Percentiles rank a stretch among this genome's conserved stretches.
phyloP scores from a whole-genome alignment of 2,329 filamentous ascomycete species.

The Endoconidiophora laricicola region DNA sequence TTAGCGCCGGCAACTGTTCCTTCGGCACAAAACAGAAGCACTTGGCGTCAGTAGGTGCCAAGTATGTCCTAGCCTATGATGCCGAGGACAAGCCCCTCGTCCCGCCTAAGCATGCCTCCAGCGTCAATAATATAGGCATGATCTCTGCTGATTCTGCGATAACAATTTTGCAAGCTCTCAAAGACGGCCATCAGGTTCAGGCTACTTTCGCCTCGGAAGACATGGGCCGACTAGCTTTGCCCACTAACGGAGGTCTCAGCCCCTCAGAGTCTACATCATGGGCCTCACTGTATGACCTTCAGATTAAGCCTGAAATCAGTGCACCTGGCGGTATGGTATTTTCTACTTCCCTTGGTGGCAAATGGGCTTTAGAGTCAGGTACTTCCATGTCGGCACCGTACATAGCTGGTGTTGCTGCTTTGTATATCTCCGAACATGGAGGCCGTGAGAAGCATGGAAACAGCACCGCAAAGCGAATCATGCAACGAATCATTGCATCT shows the following conservation, averaged over 20 bases:
- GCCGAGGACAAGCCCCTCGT: slow-evolving; percentile 10
- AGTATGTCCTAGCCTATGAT: slow-evolving; percentile 15
- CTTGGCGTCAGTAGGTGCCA: slow-evolving; percentile 16
- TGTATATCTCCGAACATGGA: slow-evolving; percentile 27
- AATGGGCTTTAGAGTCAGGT: slow-evolving; percentile 31
- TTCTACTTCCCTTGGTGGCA: slow-evolving; percentile 28
- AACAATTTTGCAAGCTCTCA: slow-evolving; percentile 18
- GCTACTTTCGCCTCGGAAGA: slow-evolving; percentile 22
- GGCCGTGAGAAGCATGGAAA: slow-evolving; percentile 24
- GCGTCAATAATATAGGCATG: slow-evolving; percentile 6
- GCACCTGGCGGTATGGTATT: slow-evolving; percentile 33
- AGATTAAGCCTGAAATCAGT: slow-evolving; percentile 33
- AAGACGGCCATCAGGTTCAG: slow-evolving; percentile 21
- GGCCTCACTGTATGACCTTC: slow-evolving; percentile 24
- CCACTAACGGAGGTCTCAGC: neutral
- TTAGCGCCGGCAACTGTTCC: slow-evolving; percentile 21
- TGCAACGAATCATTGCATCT: slow-evolving; percentile 5
- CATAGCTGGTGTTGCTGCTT: slow-evolving; percentile 31
- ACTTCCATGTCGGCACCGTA: slow-evolving; percentile 41
- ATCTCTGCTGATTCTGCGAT: slow-evolving; percentile 13
- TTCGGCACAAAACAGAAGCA: slow-evolving; percentile 18
- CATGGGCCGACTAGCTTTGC: slow-evolving; percentile 8
- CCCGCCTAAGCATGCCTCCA: slow-evolving; percentile 9
- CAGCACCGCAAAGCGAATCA: neutral
- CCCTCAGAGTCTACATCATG: neutral